Evolutionary conservation across 1,284 basidiomycete species (phyloP).

Genomic region (Leccinum pachyderme): DNA sequence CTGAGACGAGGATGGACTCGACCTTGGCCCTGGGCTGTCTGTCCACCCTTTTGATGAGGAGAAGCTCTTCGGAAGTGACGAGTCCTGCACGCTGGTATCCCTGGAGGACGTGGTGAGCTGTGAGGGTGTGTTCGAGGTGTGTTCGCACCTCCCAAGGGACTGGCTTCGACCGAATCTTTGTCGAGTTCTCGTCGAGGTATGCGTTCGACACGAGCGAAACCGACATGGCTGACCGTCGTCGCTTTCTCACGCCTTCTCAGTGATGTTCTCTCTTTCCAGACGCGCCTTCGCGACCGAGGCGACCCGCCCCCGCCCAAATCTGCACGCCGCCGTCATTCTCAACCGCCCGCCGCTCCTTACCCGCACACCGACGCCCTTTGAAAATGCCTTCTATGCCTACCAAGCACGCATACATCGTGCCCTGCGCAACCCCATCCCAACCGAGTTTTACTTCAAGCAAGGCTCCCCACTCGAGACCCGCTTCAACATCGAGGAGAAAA

Average conservation of each 20-base stretch:
- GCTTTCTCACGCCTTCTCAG: conserved; percentile 7
- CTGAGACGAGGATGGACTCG: conserved; percentile 72
- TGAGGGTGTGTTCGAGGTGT: conserved; percentile 8
- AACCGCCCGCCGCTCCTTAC: conserved; percentile 86
- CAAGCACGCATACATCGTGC: conserved; percentile 82
- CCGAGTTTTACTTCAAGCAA: conserved; percentile 94
- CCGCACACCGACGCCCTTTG: conserved; percentile 74
- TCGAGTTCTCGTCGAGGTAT: conserved; percentile 85
- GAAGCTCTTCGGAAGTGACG: conserved; percentile 85
- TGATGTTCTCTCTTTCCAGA: conserved; percentile 9
- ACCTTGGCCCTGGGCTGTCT: conserved; percentile 74
- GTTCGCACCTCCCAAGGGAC: conserved; percentile 90
- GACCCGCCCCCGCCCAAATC: conserved; percentile 18
- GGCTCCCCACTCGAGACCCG: conserved; percentile 85
- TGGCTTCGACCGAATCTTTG: conserved; percentile 86
- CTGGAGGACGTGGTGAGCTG: conserved; percentile 38
- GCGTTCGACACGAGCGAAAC: conserved; percentile 83
- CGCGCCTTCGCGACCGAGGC: conserved; percentile 40
- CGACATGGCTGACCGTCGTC: conserved; percentile 48
- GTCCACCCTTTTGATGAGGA: conserved; percentile 89
- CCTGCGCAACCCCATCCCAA: conserved; percentile 85
- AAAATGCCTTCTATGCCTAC: conserved; percentile 85
- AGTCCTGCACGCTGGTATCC: conserved; percentile 95
- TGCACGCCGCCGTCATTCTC: conserved; percentile 66
- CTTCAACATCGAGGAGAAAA: conserved; percentile 73